Base-by-base conservation (phyloP, 2,329 filamentous ascomycete genomes). In the Fusarium clavum region DNA sequence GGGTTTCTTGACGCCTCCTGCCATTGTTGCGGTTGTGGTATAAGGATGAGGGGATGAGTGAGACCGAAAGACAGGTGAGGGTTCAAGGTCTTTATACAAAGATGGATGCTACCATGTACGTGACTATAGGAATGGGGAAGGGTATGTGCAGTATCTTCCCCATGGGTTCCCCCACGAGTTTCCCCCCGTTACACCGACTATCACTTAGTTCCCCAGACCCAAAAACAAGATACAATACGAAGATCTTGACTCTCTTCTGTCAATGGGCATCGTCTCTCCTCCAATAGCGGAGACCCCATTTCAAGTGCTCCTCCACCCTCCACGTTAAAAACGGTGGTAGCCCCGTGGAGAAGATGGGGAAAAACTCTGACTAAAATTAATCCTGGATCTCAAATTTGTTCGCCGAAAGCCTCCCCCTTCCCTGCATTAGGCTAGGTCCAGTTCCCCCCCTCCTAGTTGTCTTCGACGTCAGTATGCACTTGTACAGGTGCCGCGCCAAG, bases 1-100 rank as follows among this genome's bases (percentile, higher is more conserved):
- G 61, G 85, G 85, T 73, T 86, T 87, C 79, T 87, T 87, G 62
- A 83, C 82, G 64, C 82, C 83, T 66, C 83, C 83, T 55, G 83
- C 83, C 84, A 86, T 86, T 38, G 32, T 63, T 47, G 25, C 20
- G 43, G 30, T 54, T 53, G 20, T 13, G n/a, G 16, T 61, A 11
- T 40, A 27, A 46, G 11, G 47, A 25, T 27, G 29, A 12, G 34
- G 41, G 24, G 27, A 27, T 11, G 8, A 13, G 5, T 24, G 22
- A 11, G 25, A 32, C 16, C 38, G 18, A 41, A 34, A n/a, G 32
- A 18, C 14, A 20, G 30, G 14, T 44, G 32, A 14, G 41, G 14
- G 47, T n/a, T 18, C 1, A 6, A 38, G 34, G 34, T 38, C 34
- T 38, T 38, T 38, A 38, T 38, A 38, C 34, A 38, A 38, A 34